Evolutionary conservation across 257 asterid genomes (phyloP), one percentile per base, ranked within the genome.

Genomic region (Knoxia roxburghii): DNA sequence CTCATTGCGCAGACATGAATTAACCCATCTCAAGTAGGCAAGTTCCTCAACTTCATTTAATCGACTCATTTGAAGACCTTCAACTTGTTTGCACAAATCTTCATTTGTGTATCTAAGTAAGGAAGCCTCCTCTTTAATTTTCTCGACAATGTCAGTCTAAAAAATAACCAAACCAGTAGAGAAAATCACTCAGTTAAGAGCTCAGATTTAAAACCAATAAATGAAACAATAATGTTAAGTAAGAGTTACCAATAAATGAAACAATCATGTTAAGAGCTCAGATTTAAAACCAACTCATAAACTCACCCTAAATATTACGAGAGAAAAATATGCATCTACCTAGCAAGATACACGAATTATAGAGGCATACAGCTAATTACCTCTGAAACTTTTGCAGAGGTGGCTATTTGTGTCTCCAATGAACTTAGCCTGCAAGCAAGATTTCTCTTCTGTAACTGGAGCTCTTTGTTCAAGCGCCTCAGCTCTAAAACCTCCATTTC

Each of bases 1-100:
- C 68, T 92, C 97, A 32, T 85, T 86, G 65, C 96, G 75, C 53
- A 89, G 82, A 77, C 98, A 87, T 4, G 98, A 89, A 52, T 92
- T 89, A 23, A 89, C 93, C 98, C 98, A 92, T 75, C 85, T 81
- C 71, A 92, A 80, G 76, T 92, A 92, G 66, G 83, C 96, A 53
- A 89, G 93, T 82, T 89, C 98, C 79, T 92, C 98, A 18, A 86
- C 97, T 73, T 92, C 98, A 72, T 88, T 92, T 85, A 92, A 76
- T 41, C 97, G 54, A 78, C 84, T 89, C 83, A 89, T 73, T 69
- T 92, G 98, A 74, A 89, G 97, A 56, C 91, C 91, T 75, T 92
- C 98, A 65, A 92, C 97, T 87, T 92, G 98, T 72, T 92, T 92
- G 80, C 90, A 77, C 17, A 92, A 88, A 71, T 85, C 95, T 68